Conservation (phyloP, 192 early-diverging fungal species). For the Coemansia sp. region DNA sequence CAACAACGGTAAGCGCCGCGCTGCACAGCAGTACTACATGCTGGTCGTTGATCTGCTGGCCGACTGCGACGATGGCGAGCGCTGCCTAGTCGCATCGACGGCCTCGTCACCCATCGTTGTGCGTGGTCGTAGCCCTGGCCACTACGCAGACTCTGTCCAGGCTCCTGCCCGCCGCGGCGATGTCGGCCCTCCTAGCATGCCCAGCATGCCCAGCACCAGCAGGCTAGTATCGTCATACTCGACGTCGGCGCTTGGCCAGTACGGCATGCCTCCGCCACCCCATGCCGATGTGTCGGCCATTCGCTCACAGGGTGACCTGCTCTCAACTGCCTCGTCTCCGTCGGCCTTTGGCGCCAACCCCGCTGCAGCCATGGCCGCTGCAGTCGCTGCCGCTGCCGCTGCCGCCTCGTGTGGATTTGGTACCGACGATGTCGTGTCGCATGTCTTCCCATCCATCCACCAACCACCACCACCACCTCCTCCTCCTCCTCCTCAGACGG, state of each 20-base stretch:
- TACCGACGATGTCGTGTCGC: not conserved
- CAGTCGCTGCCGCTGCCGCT: not conserved
- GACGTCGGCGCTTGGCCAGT: constrained; percentile 5
- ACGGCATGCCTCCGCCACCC: not conserved
- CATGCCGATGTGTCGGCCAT: not conserved
- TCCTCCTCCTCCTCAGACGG: too few relatives aligned
- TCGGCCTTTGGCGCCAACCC: constrained; percentile 4
- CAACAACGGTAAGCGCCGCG: constrained; percentile 90
- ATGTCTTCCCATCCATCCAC: not conserved
- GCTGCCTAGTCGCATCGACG: constrained; percentile 61
- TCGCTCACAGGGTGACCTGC: constrained; percentile 1
- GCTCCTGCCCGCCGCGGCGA: not conserved
- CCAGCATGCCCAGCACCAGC: not conserved
- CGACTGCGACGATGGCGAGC: constrained; percentile 58
- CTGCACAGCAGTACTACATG: constrained; percentile 94
- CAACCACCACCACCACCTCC: not conserved
- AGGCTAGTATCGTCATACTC: constrained; percentile 3
- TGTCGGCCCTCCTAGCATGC: not conserved
- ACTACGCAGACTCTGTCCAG: constrained; percentile 68
- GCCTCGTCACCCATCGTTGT: constrained; percentile 85
- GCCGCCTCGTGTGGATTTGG: constrained; percentile 8
- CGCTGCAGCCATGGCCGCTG: constrained; percentile 14
- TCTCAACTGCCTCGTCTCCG: not conserved
- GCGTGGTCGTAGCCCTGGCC: constrained; percentile 88
- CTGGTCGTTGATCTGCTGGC: constrained; percentile 77